Evolutionary conservation across 1,284 basidiomycete species (phyloP).

Genomic region (Cutaneotrichosporon sp.): DNA sequence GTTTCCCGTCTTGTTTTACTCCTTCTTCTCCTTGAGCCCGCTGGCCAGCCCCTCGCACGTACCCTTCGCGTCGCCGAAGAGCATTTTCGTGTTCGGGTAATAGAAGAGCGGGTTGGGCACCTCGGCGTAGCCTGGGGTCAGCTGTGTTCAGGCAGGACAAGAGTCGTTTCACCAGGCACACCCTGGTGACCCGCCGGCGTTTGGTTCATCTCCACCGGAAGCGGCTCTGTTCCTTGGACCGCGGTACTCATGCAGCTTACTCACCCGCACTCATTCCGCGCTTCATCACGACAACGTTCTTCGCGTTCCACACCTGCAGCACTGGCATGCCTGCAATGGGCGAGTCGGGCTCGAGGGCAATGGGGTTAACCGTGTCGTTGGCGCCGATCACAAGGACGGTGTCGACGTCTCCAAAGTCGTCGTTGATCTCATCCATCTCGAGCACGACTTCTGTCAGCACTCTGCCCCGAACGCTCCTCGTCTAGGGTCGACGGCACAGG

Average conservation of each 20-base stretch:
- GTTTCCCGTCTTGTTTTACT: background rate
- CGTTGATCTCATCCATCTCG: constrained; percentile 90
- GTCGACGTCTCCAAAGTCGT: constrained; percentile 79
- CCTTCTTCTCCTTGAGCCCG: constrained; percentile 37
- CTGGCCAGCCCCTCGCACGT: constrained; percentile 65
- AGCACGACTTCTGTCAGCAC: constrained; percentile 63
- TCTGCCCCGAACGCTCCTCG: background rate
- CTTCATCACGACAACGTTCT: constrained; percentile 86
- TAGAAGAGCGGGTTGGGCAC: constrained; percentile 87
- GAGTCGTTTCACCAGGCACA: no score
- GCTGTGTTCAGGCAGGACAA: background rate
- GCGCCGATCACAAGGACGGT: constrained; percentile 72
- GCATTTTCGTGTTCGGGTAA: constrained; percentile 80
- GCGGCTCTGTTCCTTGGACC: no score
- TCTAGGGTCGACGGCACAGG: no score
- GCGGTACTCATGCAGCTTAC: constrained; percentile 4
- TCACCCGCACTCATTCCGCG: constrained; percentile 64
- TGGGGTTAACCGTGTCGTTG: constrained; percentile 87
- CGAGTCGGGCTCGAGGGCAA: constrained; percentile 78
- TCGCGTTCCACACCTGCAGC: constrained; percentile 83
- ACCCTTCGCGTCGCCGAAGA: constrained; percentile 83
- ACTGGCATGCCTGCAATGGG: constrained; percentile 86
- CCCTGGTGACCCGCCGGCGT: no score
- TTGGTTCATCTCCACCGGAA: no score
- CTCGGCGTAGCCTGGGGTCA: constrained; percentile 59